Evolutionary conservation across 176 grass and related monocot species (phyloP).

Genomic region (Stipa capillata): DNA sequence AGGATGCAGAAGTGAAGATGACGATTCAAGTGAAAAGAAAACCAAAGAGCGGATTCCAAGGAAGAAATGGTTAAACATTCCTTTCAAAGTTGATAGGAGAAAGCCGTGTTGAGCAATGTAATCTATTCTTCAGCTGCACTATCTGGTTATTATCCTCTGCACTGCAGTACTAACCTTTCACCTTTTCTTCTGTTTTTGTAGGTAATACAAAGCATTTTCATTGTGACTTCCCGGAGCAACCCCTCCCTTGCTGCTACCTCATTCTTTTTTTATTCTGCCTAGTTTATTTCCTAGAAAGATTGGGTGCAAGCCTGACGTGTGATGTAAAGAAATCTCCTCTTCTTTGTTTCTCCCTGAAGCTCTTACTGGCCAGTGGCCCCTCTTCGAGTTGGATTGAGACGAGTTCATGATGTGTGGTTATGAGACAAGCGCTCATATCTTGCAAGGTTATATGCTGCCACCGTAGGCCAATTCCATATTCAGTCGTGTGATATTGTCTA

Average conservation of each 20-base stretch:
- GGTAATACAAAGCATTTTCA: conserved; percentile 1
- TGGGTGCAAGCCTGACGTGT: neutral
- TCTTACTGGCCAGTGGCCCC: neutral
- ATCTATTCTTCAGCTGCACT: neutral
- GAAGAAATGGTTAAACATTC: conserved; percentile 71
- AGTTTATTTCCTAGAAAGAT: conserved; percentile 31
- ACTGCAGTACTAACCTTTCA: neutral
- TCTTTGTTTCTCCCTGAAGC: neutral
- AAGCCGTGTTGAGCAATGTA: conserved; percentile 72
- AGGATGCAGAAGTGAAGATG: conserved; percentile 23
- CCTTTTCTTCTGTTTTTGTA: neutral
- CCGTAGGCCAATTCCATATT: neutral
- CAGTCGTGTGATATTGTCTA: neutral
- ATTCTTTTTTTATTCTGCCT: neutral
- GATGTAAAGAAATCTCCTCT: conserved; percentile 10
- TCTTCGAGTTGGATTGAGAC: neutral
- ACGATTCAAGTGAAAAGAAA: conserved; percentile 42
- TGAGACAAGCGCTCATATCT: neutral
- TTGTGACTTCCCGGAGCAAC: neutral
- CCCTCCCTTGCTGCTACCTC: neutral
- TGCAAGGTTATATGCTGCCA: neutral
- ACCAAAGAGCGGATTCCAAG: conserved; percentile 32
- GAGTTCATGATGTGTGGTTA: neutral
- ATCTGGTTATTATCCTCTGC: neutral
- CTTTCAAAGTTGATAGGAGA: conserved; percentile 77